A percentile compares a stretch with the other conserved stretches of the same genome.
These are phyloP conservation scores for Coccomyxa subellipsoidea DNA, from an alignment of 163 green algal species.

Conservation along the genomic window DNA sequence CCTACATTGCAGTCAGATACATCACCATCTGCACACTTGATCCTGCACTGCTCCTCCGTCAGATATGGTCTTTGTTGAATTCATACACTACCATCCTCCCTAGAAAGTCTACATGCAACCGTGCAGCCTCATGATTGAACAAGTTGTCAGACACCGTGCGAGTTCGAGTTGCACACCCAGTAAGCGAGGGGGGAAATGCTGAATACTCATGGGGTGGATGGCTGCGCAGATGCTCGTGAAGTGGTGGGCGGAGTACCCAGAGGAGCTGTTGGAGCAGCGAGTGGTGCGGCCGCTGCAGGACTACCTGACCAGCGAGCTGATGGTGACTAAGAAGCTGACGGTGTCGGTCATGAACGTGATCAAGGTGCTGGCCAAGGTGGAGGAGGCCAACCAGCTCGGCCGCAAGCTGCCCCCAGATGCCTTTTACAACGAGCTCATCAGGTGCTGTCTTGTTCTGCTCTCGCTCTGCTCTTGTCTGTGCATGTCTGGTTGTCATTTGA, in stretches of 20 bases:
- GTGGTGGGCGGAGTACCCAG: conserved; percentile 83
- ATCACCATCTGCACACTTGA: too few species aligned
- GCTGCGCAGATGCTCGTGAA: conserved; percentile 68
- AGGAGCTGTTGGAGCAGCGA: conserved; percentile 57
- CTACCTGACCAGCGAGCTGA: conserved; percentile 86
- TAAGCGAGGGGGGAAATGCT: too few species aligned
- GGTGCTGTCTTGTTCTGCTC: conserved; percentile 24
- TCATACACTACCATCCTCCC: too few species aligned
- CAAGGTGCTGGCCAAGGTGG: conserved; percentile 81
- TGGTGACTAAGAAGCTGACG: conserved; percentile 89
- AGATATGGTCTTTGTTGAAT: too few species aligned
- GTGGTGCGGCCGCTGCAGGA: conserved; percentile 69
- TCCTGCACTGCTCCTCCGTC: too few species aligned
- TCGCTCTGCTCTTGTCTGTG: background rate
- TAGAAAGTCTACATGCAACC: too few species aligned
- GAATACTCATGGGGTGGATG: background rate
- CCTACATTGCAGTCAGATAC: too few species aligned
- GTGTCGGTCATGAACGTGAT: conserved; percentile 87
- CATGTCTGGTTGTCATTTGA: too few species aligned
- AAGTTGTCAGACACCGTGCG: too few species aligned
- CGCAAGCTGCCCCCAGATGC: conserved; percentile 75
- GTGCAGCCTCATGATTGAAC: too few species aligned
- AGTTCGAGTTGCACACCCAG: too few species aligned
- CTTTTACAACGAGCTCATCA: conserved; percentile 95
- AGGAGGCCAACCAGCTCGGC: conserved; percentile 78